A percentile compares a stretch with the other conserved stretches of the same genome.
phyloP scores from a whole-genome alignment of 331 rosid genomes.

The Saraca asoca region DNA sequence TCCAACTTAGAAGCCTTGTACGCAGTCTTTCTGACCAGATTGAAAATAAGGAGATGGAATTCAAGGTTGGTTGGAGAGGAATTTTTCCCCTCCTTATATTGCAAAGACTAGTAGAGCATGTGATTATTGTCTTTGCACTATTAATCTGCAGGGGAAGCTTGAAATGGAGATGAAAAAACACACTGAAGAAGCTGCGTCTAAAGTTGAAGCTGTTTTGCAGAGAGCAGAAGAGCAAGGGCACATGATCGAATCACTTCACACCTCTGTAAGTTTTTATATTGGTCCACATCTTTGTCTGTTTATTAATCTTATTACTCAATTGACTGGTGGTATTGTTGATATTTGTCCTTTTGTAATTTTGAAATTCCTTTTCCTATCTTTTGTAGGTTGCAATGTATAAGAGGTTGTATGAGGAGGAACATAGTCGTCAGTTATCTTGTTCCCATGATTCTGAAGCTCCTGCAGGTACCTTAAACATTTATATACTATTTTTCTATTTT shows the following conservation, averaged over 20 bases:
- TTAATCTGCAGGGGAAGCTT: conserved; percentile 63
- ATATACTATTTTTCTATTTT: conserved; percentile 11
- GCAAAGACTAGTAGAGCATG: not conserved
- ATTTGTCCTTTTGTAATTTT: not conserved
- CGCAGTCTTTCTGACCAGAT: conserved; percentile 81
- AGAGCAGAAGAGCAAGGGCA: conserved; percentile 91
- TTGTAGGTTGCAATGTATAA: conserved; percentile 90
- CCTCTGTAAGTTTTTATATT: conserved; percentile 62
- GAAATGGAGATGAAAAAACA: conserved; percentile 76
- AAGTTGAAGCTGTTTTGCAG: conserved; percentile 78
- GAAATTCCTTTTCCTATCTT: conserved; percentile 15
- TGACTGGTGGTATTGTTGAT: not conserved
- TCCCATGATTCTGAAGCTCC: conserved; percentile 53
- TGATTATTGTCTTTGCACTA: conserved; percentile 17
- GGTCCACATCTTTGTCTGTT: not conserved
- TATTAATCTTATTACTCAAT: not conserved
- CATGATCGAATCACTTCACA: conserved; percentile 94
- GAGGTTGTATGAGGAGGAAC: conserved; percentile 94
- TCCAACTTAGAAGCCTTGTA: conserved; percentile 83
- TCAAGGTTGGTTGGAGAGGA: conserved; percentile 58
- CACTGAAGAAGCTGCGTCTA: conserved; percentile 75
- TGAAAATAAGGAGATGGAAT: conserved; percentile 70
- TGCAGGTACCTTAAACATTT: conserved; percentile 51
- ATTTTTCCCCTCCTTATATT: not conserved
- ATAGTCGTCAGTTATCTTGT: conserved; percentile 56